Conservation (phyloP, 1,284 basidiomycete genomes). For the Irpex sp. region DNA sequence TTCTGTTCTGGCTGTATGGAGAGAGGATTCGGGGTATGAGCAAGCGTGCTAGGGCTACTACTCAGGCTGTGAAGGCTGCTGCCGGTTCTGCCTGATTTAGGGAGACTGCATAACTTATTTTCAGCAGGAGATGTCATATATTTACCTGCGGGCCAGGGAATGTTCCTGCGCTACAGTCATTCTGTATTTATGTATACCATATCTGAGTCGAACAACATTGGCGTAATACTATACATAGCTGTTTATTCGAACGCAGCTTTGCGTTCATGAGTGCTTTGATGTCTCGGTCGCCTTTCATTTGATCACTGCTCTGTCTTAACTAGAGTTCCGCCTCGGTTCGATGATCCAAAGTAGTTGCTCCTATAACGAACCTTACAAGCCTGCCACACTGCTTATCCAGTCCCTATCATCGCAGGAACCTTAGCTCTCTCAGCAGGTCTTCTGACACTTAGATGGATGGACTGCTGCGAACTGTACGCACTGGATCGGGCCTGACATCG, state of each 20-base stretch:
- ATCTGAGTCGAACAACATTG: background rate
- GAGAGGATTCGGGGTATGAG: slow-evolving; percentile 39
- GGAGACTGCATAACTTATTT: background rate
- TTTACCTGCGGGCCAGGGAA: background rate
- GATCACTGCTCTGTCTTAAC: too few relatives aligned
- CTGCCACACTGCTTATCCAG: background rate
- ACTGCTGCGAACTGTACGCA: slow-evolving; percentile 45
- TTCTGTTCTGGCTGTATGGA: slow-evolving; percentile 49
- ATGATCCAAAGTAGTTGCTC: too few relatives aligned
- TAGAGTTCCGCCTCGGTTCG: too few relatives aligned
- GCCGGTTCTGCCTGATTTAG: background rate
- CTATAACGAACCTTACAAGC: too few relatives aligned
- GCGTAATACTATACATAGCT: background rate
- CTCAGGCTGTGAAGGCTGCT: background rate
- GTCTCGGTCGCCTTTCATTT: too few relatives aligned
- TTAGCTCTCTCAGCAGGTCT: slow-evolving; percentile 54
- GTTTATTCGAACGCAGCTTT: too few relatives aligned
- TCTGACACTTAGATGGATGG: slow-evolving; percentile 57
- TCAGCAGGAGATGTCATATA: background rate
- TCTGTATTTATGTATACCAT: background rate
- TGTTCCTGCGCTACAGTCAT: background rate
- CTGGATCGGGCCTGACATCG: slow-evolving; percentile 68
- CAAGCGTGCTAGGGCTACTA: slow-evolving; percentile 3
- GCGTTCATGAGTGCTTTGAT: too few relatives aligned
- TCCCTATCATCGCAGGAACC: slow-evolving; percentile 49